Conservation (phyloP, 1,284 basidiomycete species). For the Microbotryum scabiosae region DNA sequence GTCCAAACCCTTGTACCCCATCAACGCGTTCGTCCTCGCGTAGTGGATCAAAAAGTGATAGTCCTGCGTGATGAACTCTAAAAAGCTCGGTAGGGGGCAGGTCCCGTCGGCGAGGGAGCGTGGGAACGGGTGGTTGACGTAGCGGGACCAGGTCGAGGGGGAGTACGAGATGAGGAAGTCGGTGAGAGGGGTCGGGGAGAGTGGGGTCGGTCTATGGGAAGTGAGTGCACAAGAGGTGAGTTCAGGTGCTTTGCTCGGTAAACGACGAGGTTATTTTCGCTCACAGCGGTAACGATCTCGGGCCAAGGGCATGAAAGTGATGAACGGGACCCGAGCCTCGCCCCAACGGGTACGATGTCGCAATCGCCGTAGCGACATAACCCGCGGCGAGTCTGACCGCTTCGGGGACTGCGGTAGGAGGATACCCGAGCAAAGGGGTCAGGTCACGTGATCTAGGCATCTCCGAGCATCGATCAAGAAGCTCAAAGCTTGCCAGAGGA, state of each 20-base stretch:
- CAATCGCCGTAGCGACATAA: conserved; percentile 72
- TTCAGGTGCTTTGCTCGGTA: neutral
- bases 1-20: conserved; percentile 64
- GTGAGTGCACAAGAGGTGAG: neutral
- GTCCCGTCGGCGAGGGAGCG: conserved; percentile 29
- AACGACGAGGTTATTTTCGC: conserved; percentile 33
- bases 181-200: conserved; percentile 62
- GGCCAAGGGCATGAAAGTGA: conserved; percentile 61
- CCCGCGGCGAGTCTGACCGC: conserved; percentile 55
- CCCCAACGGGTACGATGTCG: conserved; percentile 61
- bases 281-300: conserved; percentile 53
- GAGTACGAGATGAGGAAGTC: conserved; percentile 54
- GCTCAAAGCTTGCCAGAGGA: conserved; percentile 44
- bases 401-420: conserved; percentile 47
- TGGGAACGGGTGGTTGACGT: conserved; percentile 32
- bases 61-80: conserved; percentile 70
- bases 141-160: conserved; percentile 35
- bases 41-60: conserved; percentile 68
- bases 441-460: neutral
- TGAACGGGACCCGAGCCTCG: conserved; percentile 78
- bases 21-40: conserved; percentile 53
- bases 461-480: conserved; percentile 61
- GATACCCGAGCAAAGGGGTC: neutral
- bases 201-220: conserved; percentile 44
- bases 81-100: conserved; percentile 43